Evolutionary conservation across 2,329 filamentous ascomycete genomes (phyloP), one percentile per base, ranked within the genome.

Genomic region (Colletotrichum tofieldiae): DNA sequence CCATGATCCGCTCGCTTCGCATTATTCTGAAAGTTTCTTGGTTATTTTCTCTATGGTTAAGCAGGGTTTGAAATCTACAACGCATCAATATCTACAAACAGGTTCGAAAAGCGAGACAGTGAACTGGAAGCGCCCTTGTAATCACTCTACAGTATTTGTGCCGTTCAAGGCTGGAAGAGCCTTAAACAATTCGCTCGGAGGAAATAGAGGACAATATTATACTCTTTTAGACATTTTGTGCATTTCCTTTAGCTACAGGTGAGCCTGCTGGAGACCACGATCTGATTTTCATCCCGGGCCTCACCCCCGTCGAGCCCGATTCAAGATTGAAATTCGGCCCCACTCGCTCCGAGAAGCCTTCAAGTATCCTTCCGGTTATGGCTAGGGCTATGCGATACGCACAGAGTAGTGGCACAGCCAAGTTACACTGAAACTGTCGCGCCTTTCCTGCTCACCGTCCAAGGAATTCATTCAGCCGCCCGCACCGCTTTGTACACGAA

Each of bases 401-500:
- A 32, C 7, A 12, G 18, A 29, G 20, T 32, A 5, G 32, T 68
- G 49, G 65, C 65, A 35, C 8, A 32, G 18, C 11, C 63, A 29
- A 11, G 5, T 23, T 37, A 23, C 39, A 52, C 16, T 43, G 11
- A 45, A 9, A 37, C n/a, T n/a, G 52, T 35, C 11, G 23, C 26
- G 18, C 37, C 52, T 59, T 16, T 14, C 14, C 18, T 49, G n/a
- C 26, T 43, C 37, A 37, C 43, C 23, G 16, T 41, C 61, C 5
- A 59, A 59, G 12, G 52, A 18, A 32, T n/a, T 32, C 35, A 51
- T 23, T 9, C 6, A 26, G 32, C n/a, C 51, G 1, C 26, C 41
- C 43, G 35, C 37, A 43, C n/a, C 18, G 18, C 67, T 65, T 59
- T 69, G 52, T 59, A 6, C 51, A n/a, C n/a, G 18, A 16, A 11